These are phyloP conservation scores for Scorias spongiosa DNA, from an alignment of 2,329 filamentous ascomycete species.

Conservation along the genomic window DNA sequence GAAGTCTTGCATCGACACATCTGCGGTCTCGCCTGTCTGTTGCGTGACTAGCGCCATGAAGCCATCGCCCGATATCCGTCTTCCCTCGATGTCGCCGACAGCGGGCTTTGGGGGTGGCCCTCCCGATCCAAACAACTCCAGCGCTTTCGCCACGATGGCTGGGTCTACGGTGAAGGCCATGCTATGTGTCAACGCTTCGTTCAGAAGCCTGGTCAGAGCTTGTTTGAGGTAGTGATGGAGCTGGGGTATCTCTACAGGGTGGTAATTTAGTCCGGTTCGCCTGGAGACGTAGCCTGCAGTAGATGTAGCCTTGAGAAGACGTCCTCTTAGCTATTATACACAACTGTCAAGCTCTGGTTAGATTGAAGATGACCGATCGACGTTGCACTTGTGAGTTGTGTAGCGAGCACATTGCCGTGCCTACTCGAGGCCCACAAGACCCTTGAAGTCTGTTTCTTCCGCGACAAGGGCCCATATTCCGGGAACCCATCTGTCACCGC, in stretches of 20 bases:
- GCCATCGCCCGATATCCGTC: slow-evolving; percentile 3
- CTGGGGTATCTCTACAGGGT: too few species aligned
- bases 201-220: not conserved
- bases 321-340: too few species aligned
- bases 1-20: slow-evolving; percentile 8
- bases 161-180: not conserved
- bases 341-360: not conserved
- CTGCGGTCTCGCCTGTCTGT: slow-evolving; percentile 1
- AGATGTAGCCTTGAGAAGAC: too few species aligned
- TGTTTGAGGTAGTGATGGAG: too few species aligned
- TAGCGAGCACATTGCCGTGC: too few species aligned
- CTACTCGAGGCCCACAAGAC: too few species aligned
- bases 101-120: not conserved
- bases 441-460: too few species aligned
- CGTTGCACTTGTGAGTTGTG: not conserved
- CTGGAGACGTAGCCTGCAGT: too few species aligned
- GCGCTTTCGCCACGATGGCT: not conserved
- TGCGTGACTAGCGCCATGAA: slow-evolving; percentile 2
- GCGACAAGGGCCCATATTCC: too few species aligned
- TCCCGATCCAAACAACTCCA: not conserved
- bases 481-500: too few species aligned
- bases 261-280: too few species aligned
- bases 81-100: slow-evolving; percentile 7
- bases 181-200: not conserved
- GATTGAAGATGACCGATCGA: not conserved